Percentiles rank a stretch among this genome's conserved stretches.
These are phyloP conservation scores for Ophiosphaerella korrae DNA, from an alignment of 2,329 filamentous ascomycete genomes.

Conservation along the genomic window DNA sequence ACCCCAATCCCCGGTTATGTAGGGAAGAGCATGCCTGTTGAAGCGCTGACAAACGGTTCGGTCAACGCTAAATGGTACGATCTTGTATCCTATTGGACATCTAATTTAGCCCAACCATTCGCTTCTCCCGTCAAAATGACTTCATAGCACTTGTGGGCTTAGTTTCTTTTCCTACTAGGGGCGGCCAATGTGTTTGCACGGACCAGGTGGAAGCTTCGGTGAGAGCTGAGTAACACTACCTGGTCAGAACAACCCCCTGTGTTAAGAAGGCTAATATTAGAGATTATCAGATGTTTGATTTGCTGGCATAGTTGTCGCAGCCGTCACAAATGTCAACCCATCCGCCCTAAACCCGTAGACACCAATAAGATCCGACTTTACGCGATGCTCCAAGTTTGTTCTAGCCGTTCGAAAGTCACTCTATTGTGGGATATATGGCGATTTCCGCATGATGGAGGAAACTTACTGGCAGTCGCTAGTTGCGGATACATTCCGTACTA, in stretches of 20 bases:
- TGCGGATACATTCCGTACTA: conserved; percentile 16
- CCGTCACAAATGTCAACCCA: conserved; percentile 14
- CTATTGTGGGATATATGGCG: too few species aligned
- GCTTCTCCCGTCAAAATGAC: conserved; percentile 23
- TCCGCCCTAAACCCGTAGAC: conserved; percentile 6
- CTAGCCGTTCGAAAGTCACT: too few species aligned
- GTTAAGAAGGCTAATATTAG: conserved; percentile 43
- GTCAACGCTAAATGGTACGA: conserved; percentile 11
- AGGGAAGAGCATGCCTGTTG: background rate
- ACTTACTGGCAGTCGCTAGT: conserved; percentile 14
- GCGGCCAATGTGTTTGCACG: conserved; percentile 11
- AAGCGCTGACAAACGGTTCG: conserved; percentile 39
- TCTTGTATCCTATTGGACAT: conserved; percentile 14
- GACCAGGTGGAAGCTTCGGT: conserved; percentile 23
- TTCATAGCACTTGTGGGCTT: conserved; percentile 24
- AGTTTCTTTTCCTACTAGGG: conserved; percentile 10
- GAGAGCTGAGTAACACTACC: conserved; percentile 40
- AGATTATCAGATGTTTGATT: conserved; percentile 23
- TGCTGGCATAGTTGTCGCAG: conserved; percentile 19
- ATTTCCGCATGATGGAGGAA: conserved; percentile 11
- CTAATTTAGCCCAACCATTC: conserved; percentile 21
- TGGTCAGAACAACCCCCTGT: conserved; percentile 26
- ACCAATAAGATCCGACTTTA: conserved; percentile 15
- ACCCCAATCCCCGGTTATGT: background rate
- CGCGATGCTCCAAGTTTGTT: too few species aligned